phyloP scores from a whole-genome alignment of 345 rosid species.

The Chamaenerion angustifolium region DNA sequence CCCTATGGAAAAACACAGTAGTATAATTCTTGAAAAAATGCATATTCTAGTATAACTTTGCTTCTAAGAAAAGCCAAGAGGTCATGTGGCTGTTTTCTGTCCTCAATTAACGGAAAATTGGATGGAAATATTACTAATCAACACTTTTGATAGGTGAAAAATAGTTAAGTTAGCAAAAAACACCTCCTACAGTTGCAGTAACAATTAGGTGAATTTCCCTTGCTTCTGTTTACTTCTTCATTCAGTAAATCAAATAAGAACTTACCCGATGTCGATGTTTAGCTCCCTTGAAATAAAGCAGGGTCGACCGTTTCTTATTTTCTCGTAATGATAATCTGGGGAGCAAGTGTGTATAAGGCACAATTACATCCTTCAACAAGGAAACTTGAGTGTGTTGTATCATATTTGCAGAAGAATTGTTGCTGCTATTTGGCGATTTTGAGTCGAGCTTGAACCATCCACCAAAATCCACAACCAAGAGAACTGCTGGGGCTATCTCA shows the following conservation, averaged over 20 bases:
- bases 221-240: too few relatives aligned
- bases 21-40: too few relatives aligned
- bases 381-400: slow-evolving; percentile 86
- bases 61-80: too few relatives aligned
- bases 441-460: slow-evolving; percentile 88
- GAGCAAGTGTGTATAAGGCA: slow-evolving; percentile 81
- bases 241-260: background rate
- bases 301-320: slow-evolving; percentile 50
- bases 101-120: too few relatives aligned
- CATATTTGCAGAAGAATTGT: slow-evolving; percentile 21
- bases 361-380: slow-evolving; percentile 82
- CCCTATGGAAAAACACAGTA: slow-evolving; percentile 27
- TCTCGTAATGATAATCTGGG: slow-evolving; percentile 46
- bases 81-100: too few relatives aligned
- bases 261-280: slow-evolving; percentile 82
- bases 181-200: too few relatives aligned
- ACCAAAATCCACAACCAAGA: slow-evolving; percentile 94
- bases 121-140: too few relatives aligned
- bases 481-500: slow-evolving; percentile 70
- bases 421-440: slow-evolving; percentile 35
- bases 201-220: too few relatives aligned
- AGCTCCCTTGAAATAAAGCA: slow-evolving; percentile 92
- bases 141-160: too few relatives aligned
- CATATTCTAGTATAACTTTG: too few relatives aligned
- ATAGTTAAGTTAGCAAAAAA: too few relatives aligned